Evolutionary conservation across 441 rosid genomes (phyloP).

Genomic region (Rhodomyrtus psidioides): DNA sequence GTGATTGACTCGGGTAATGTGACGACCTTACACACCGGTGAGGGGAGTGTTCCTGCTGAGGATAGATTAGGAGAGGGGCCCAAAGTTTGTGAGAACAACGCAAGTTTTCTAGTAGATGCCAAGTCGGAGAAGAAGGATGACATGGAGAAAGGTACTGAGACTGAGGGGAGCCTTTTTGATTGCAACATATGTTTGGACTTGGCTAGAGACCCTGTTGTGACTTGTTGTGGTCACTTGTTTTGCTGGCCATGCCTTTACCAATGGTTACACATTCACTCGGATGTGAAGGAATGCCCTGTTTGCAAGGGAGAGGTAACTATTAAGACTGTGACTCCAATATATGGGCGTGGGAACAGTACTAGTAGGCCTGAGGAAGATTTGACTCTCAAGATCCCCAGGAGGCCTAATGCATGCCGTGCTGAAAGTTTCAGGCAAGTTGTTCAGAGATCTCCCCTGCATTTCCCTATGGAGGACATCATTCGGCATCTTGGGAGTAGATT

Average conservation of each 20-base stretch:
- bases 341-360: constrained; percentile 27
- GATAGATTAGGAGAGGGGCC: neutral
- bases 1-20: neutral
- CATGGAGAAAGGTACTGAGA: constrained; percentile 8
- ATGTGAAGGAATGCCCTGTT: constrained; percentile 50
- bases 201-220: constrained; percentile 37
- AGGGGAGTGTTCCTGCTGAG: neutral
- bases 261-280: constrained; percentile 26
- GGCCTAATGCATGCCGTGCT: constrained; percentile 48
- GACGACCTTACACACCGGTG: neutral
- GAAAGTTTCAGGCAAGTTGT: constrained; percentile 41
- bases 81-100: neutral
- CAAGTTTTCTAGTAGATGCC: neutral
- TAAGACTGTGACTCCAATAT: constrained; percentile 42
- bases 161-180: constrained; percentile 31
- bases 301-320: constrained; percentile 50
- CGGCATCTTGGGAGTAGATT: constrained; percentile 27
- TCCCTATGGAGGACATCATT: constrained; percentile 23
- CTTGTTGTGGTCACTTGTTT: constrained; percentile 51
- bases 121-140: constrained; percentile 10
- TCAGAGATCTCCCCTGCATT: constrained; percentile 16
- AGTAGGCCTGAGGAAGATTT: constrained; percentile 24
- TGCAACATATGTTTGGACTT: constrained; percentile 40
- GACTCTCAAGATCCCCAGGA: constrained; percentile 33
- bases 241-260: constrained; percentile 48